These are phyloP conservation scores for Calocybe gambosa DNA, from an alignment of 1,284 basidiomycete genomes.

Conservation along the genomic window DNA sequence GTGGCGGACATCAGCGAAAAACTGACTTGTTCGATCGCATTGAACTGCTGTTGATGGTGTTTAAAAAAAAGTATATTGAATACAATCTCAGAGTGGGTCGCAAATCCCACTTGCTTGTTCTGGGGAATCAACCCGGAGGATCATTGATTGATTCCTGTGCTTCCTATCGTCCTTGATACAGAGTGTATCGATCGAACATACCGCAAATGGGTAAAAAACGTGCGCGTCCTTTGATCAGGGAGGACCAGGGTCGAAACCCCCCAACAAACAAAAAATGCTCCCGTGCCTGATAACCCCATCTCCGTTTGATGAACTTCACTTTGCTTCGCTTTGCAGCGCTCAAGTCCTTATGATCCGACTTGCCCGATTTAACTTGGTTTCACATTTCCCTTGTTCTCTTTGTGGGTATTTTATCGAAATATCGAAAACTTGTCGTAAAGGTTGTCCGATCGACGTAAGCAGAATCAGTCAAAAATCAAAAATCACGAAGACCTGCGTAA, in stretches of 20 bases:
- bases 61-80: not conserved
- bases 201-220: not conserved
- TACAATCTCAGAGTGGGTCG: not conserved
- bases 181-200: not conserved
- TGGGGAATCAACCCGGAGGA: slow-evolving; percentile 5
- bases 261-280: too few species aligned
- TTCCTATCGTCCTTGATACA: not conserved
- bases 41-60: not conserved
- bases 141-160: slow-evolving; percentile 4
- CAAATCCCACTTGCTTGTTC: slow-evolving; percentile 8
- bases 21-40: not conserved
- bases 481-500: too few species aligned
- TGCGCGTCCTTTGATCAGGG: not conserved
- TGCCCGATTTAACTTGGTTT: slow-evolving; percentile 11
- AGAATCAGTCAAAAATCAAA: too few species aligned
- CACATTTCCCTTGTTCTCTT: not conserved
- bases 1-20: not conserved
- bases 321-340: slow-evolving; percentile 6
- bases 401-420: not conserved
- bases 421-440: not conserved
- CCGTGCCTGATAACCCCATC: not conserved
- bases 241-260: not conserved
- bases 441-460: too few species aligned
- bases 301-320: slow-evolving; percentile 1
- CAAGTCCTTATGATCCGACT: slow-evolving; percentile 14